Conservation (phyloP, 1,284 basidiomycete species). For the Fomitopsis palustris region DNA sequence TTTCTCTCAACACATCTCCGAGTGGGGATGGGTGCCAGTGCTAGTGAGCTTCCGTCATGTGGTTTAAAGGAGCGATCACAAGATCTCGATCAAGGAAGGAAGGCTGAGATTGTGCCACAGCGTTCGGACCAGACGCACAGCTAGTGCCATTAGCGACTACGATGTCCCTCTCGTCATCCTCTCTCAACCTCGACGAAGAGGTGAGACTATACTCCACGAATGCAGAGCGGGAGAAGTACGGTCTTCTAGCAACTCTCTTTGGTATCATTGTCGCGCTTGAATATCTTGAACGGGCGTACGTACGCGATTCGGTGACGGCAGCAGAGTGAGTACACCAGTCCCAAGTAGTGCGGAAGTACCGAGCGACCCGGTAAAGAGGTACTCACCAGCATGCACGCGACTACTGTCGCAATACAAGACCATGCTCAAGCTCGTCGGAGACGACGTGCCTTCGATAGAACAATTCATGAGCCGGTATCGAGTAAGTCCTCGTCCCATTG, state of each 20-base stretch:
- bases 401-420: conserved; percentile 96
- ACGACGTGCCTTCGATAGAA: conserved; percentile 81
- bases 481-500: conserved; percentile 36
- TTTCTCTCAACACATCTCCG: too few relatives aligned
- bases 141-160: background rate
- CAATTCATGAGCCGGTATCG: conserved; percentile 90
- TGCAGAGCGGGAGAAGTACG: conserved; percentile 86
- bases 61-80: too few relatives aligned
- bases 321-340: conserved; percentile 68
- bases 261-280: conserved; percentile 90
- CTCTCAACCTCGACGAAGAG: conserved; percentile 82
- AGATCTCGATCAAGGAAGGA: too few relatives aligned
- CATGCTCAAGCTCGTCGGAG: conserved; percentile 88
- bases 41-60: too few relatives aligned
- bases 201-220: conserved; percentile 87
- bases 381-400: conserved; percentile 92
- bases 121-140: background rate
- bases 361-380: conserved; percentile 57
- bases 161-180: conserved; percentile 22
- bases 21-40: too few relatives aligned
- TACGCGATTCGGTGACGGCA: conserved; percentile 87
- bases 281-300: conserved; percentile 94
- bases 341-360: conserved; percentile 10
- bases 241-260: conserved; percentile 87
- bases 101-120: too few relatives aligned